Evolutionary conservation across 2,329 filamentous ascomycete species (phyloP).

Genomic region (Pestalotiopsis fici): DNA sequence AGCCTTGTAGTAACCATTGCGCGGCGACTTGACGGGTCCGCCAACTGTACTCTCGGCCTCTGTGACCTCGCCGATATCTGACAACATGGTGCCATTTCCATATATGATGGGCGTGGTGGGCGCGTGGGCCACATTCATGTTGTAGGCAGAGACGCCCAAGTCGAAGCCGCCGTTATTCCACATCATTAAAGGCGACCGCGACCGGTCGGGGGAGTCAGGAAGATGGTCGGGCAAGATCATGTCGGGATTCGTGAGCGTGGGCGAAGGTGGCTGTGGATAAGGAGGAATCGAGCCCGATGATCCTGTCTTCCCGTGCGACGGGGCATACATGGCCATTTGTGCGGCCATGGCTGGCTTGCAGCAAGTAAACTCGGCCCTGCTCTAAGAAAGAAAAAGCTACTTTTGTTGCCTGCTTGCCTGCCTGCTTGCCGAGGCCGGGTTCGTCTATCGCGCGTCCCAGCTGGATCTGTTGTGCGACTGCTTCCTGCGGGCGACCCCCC

Average conservation of each 20-base stretch:
- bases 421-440: neutral
- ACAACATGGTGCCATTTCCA: slow-evolving; percentile 69
- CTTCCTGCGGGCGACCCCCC: neutral
- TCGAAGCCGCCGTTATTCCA: slow-evolving; percentile 53
- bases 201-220: slow-evolving; percentile 52
- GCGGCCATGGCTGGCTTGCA: slow-evolving; percentile 12
- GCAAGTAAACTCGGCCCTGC: neutral
- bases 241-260: slow-evolving; percentile 89
- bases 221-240: slow-evolving; percentile 85
- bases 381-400: neutral
- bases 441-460: neutral
- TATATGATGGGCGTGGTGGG: slow-evolving; percentile 68
- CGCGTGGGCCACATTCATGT: slow-evolving; percentile 33
- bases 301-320: slow-evolving; percentile 16
- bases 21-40: slow-evolving; percentile 39
- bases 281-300: slow-evolving; percentile 23
- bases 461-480: neutral
- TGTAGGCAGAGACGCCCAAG: slow-evolving; percentile 37
- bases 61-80: slow-evolving; percentile 62
- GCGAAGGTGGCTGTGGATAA: slow-evolving; percentile 66
- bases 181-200: slow-evolving; percentile 52
- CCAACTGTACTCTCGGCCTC: slow-evolving; percentile 52
- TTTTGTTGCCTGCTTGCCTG: neutral
- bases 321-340: slow-evolving; percentile 23
- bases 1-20: slow-evolving; percentile 32